phyloP scores from a whole-genome alignment of 1,284 basidiomycete species.

The Wallemia mellicola region DNA sequence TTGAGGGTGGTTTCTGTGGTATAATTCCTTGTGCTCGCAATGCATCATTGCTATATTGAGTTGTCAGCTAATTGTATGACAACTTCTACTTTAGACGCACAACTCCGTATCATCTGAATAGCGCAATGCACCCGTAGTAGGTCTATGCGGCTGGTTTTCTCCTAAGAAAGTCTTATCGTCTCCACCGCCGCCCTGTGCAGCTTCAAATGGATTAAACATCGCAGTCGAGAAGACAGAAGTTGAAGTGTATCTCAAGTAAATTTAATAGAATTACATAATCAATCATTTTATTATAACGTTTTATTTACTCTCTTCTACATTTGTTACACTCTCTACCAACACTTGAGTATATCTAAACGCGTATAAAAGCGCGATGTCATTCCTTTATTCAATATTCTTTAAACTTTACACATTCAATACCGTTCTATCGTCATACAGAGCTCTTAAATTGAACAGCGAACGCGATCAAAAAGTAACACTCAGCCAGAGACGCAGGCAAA shows the following conservation, averaged over 20 bases:
- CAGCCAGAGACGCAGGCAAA: not conserved
- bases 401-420: not conserved
- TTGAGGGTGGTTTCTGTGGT: constrained; percentile 35
- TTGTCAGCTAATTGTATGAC: too few species aligned
- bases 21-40: constrained; percentile 71
- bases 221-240: not conserved
- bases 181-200: not conserved
- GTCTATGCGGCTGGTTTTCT: not conserved
- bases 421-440: not conserved
- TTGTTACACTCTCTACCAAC: too few species aligned
- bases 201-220: constrained; percentile 1
- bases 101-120: constrained; percentile 6
- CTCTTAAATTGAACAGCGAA: not conserved
- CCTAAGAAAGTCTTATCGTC: not conserved
- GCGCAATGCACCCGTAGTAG: constrained; percentile 3
- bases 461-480: not conserved
- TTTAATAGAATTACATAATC: not conserved
- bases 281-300: not conserved
- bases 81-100: constrained; percentile 1
- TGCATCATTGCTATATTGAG: constrained; percentile 42
- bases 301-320: too few species aligned
- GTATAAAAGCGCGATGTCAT: not conserved
- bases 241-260: not conserved
- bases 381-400: not conserved
- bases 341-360: too few species aligned